Evolutionary conservation across 768 basidiomycete genomes (phyloP).

Genomic region (Boletus bicolor): DNA sequence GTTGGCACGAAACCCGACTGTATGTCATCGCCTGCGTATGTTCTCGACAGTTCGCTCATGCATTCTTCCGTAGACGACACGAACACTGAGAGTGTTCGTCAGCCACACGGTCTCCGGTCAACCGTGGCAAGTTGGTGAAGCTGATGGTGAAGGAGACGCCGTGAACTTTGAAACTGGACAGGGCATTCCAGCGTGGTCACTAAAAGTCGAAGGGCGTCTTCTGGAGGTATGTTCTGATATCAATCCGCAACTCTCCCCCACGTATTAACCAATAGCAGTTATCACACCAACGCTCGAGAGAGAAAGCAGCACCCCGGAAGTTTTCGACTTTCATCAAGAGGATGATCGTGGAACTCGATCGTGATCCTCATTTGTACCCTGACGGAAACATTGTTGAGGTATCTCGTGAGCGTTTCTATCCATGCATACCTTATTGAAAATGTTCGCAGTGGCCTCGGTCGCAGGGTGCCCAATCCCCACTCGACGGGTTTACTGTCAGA

Average conservation of each 20-base stretch:
- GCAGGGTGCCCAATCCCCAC: conserved; percentile 50
- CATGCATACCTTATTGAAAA: background rate
- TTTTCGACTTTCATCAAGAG: conserved; percentile 84
- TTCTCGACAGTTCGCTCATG: background rate
- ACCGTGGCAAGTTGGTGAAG: conserved; percentile 68
- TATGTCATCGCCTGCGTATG: conserved; percentile 1
- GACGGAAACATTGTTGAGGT: conserved; percentile 93
- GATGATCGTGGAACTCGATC: conserved; percentile 83
- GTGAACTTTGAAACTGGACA: conserved; percentile 77
- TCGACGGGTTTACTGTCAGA: conserved; percentile 86
- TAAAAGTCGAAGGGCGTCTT: conserved; percentile 84
- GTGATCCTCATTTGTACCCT: conserved; percentile 74
- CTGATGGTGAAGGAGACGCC: conserved; percentile 33
- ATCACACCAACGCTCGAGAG: conserved; percentile 59
- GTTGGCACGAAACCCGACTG: conserved; percentile 68
- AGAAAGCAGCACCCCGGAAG: conserved; percentile 63
- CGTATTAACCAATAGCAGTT: conserved; percentile 34
- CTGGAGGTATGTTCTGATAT: conserved; percentile 56
- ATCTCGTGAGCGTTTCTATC: background rate
- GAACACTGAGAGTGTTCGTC: conserved; percentile 81
- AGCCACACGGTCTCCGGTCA: conserved; percentile 87
- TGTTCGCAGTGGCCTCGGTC: conserved; percentile 57
- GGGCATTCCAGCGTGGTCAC: conserved; percentile 84
- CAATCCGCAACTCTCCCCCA: background rate
- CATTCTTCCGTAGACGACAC: conserved; percentile 56